These are phyloP conservation scores for Claviceps monticola DNA, from an alignment of 2,329 filamentous ascomycete genomes.

Conservation along the genomic window DNA sequence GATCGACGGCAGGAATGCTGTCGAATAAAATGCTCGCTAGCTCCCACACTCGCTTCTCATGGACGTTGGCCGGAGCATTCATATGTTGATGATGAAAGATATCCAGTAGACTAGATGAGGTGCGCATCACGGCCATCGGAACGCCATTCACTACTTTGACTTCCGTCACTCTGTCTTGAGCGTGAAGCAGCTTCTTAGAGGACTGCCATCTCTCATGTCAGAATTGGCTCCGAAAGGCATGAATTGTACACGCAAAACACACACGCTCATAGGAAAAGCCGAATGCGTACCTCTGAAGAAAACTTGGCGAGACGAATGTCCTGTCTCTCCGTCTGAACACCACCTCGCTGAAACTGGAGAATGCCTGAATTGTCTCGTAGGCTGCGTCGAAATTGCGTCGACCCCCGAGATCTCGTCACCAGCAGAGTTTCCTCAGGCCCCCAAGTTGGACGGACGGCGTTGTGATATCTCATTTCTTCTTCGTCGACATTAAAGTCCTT, in stretches of 20 bases:
- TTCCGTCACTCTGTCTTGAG: conserved; percentile 41
- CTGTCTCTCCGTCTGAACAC: conserved; percentile 47
- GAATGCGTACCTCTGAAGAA: conserved; percentile 33
- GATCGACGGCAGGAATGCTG: conserved; percentile 31
- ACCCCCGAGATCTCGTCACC: conserved; percentile 29
- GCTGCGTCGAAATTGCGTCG: conserved; percentile 24
- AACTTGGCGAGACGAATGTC: conserved; percentile 54
- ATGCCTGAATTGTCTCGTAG: conserved; percentile 15
- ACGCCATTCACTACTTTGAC: conserved; percentile 41
- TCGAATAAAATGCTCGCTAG: conserved; percentile 82
- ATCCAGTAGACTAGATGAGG: conserved; percentile 19
- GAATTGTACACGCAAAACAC: background rate
- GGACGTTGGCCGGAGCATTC: conserved; percentile 31
- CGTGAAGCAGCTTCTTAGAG: conserved; percentile 37
- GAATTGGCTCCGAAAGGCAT: background rate
- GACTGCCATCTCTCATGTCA: conserved; percentile 24
- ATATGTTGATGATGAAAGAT: conserved; percentile 27
- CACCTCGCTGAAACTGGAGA: conserved; percentile 22
- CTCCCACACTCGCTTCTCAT: conserved; percentile 72
- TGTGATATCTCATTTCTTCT: conserved; percentile 54
- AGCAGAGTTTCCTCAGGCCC: conserved; percentile 60
- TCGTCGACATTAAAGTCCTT: conserved; percentile 54
- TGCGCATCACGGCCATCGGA: conserved; percentile 41
- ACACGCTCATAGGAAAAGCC: background rate
- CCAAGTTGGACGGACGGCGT: conserved; percentile 68